Evolutionary conservation across 2,329 filamentous ascomycete genomes (phyloP).

Genomic region (Alternaria longipes): DNA sequence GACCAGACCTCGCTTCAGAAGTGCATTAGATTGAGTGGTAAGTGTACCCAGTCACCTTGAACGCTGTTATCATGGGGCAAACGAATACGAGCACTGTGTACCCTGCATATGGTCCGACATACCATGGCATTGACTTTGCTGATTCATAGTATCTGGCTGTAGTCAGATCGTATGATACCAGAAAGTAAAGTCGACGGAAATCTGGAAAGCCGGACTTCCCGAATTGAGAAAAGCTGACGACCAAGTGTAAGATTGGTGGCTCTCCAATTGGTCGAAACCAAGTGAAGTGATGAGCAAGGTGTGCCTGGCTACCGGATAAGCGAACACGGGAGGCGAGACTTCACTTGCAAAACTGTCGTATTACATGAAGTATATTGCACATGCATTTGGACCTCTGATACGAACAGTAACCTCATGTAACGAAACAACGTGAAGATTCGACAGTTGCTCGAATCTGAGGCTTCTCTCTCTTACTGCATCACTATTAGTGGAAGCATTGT

Average conservation of each 20-base stretch:
- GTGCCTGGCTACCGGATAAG: slow-evolving; percentile 10
- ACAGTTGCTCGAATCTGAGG: not conserved
- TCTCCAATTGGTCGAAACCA: slow-evolving; percentile 26
- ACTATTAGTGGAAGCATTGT: not conserved
- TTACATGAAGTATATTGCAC: slow-evolving; percentile 37
- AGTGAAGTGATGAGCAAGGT: slow-evolving; percentile 12
- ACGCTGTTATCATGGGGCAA: slow-evolving; percentile 11
- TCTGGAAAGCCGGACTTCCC: not conserved
- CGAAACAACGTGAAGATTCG: not conserved
- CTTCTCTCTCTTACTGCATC: not conserved
- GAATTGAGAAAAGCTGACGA: slow-evolving; percentile 35
- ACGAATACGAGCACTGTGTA: slow-evolving; percentile 30
- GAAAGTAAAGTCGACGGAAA: not conserved
- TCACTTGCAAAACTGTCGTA: slow-evolving; percentile 19
- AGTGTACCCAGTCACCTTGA: not conserved
- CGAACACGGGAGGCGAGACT: slow-evolving; percentile 29
- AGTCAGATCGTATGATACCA: slow-evolving; percentile 13
- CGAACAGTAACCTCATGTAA: slow-evolving; percentile 16
- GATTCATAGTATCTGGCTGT: slow-evolving; percentile 14
- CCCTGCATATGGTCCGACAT: slow-evolving; percentile 12
- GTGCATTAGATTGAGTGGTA: slow-evolving; percentile 14
- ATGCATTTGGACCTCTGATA: slow-evolving; percentile 16
- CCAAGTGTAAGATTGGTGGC: slow-evolving; percentile 19
- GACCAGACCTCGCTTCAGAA: slow-evolving; percentile 8
- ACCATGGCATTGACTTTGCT: not conserved